Base-by-base conservation (phyloP, 495 filamentous ascomycete genomes). In the Parathielavia hyrcaniae region DNA sequence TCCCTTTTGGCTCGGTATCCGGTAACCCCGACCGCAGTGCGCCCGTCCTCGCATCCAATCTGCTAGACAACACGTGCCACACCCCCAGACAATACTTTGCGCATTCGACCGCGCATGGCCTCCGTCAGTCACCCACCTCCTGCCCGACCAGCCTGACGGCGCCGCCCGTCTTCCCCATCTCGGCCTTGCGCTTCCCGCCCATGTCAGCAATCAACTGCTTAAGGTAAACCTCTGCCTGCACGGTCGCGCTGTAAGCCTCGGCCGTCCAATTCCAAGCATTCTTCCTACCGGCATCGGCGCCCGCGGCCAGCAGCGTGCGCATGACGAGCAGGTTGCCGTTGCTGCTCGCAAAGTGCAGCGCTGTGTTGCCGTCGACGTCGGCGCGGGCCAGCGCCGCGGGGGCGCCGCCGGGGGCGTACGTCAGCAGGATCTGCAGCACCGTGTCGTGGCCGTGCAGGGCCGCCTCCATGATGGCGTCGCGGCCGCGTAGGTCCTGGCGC, bases 191-290 rank as follows among this genome's bases (percentile, higher is more conserved):
- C 35, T 60, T 63, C 4, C 53, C 59, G 39, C 77, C 73, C 12
- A 76, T 72, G 65, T 86, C 86, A 0, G 70, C 73, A 0, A 89
- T 79, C 52, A 91, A 68, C 35, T 78, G 78, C 73, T 81, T 80
- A 43, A 90, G 83, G 61, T 89, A 90, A 19, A 86, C 83, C 71
- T 91, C 88, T 17, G 85, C 87, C 62, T 86, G 82, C 20, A 86
- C 83, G 2, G 86, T 89, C 23, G 81, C 81, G 46, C 81, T 84
- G 68, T 92, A 95, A 32, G 79, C 78, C 13, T 87, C 74, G 7
- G 90, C 83, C 22, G 80, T 87, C 83, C 88, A 91, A 58, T 77
- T 83, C 75, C 82, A 85, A 4, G 79, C 71, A 64, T 95, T 95
- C 64, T 68, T 77, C 46, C 77, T 82, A 48, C 80, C 75, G 1